Evolutionary conservation across 1,139 yeast species (phyloP).

Genomic region (Hansenula sp.): DNA sequence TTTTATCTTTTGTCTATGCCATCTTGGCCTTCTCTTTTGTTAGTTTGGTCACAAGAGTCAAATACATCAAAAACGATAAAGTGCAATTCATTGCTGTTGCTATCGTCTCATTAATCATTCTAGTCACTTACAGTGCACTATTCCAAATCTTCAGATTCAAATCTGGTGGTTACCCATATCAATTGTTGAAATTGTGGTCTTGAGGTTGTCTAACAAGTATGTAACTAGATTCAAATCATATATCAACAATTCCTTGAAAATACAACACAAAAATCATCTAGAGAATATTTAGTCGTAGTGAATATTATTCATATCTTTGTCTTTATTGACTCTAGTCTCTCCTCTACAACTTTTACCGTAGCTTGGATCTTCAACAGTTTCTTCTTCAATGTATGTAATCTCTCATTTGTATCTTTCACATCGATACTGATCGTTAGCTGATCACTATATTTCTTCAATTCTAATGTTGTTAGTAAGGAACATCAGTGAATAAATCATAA

Average conservation of each 20-base stretch:
- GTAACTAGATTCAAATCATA: background rate
- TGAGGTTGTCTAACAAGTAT: background rate
- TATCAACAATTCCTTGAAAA: background rate
- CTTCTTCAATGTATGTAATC: constrained; percentile 33
- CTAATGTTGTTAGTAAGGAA: background rate
- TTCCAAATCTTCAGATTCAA: constrained; percentile 55
- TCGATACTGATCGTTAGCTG: constrained; percentile 19
- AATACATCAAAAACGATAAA: constrained; percentile 38
- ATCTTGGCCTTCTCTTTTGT: constrained; percentile 47
- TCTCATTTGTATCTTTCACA: constrained; percentile 28
- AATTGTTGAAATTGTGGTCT: constrained; percentile 26
- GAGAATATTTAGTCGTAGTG: background rate
- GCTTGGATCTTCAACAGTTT: constrained; percentile 31
- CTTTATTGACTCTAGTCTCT: constrained; percentile 9
- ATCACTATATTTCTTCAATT: constrained; percentile 15
- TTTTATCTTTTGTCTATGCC: constrained; percentile 62
- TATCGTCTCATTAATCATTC: constrained; percentile 36
- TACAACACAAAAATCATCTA: background rate
- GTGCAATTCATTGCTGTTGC: constrained; percentile 43
- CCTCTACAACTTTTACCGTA: constrained; percentile 35
- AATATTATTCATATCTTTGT: background rate
- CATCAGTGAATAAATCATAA: background rate
- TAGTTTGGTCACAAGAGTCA: constrained; percentile 45
- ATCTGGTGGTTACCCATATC: constrained; percentile 60
- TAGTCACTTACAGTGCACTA: constrained; percentile 50